A percentile compares a stretch with the other conserved stretches of the same genome.
phyloP scores from a whole-genome alignment of 2,329 filamentous ascomycete species.

The Pseudogymnoascus sp. region DNA sequence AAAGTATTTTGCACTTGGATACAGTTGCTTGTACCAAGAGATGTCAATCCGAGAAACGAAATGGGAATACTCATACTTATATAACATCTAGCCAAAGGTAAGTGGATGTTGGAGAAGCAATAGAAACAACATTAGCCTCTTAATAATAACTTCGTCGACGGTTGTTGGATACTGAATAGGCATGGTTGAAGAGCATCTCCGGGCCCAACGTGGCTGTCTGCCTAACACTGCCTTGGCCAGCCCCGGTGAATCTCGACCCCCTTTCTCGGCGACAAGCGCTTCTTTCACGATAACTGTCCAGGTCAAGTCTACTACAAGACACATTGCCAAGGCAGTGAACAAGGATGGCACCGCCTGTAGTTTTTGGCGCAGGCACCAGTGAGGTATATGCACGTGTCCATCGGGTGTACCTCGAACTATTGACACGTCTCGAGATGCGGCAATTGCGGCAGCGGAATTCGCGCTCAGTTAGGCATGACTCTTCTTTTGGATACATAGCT shows the following conservation, averaged over 20 bases:
- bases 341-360: neutral
- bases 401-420: neutral
- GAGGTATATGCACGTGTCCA: neutral
- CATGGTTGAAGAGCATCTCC: neutral
- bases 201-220: conserved; percentile 2
- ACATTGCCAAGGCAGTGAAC: neutral
- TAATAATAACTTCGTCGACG: neutral
- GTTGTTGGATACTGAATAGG: conserved; percentile 8
- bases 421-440: neutral
- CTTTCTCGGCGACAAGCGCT: neutral
- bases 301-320: neutral
- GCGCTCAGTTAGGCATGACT: neutral
- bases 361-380: conserved; percentile 3
- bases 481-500: neutral
- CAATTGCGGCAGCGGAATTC: neutral
- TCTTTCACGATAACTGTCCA: neutral
- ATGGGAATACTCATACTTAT: conserved; percentile 4
- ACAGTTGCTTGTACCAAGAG: neutral
- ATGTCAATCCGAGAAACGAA: conserved; percentile 1
- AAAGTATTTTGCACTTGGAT: neutral
- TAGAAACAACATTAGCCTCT: conserved; percentile 3
- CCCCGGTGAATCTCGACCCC: neutral
- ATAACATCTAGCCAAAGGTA: neutral
- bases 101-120: neutral
- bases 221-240: conserved; percentile 5